A percentile compares a stretch with the other conserved stretches of the same genome.
These are phyloP conservation scores for Medicago arabica DNA, from an alignment of 306 rosid species.

Conservation along the genomic window DNA sequence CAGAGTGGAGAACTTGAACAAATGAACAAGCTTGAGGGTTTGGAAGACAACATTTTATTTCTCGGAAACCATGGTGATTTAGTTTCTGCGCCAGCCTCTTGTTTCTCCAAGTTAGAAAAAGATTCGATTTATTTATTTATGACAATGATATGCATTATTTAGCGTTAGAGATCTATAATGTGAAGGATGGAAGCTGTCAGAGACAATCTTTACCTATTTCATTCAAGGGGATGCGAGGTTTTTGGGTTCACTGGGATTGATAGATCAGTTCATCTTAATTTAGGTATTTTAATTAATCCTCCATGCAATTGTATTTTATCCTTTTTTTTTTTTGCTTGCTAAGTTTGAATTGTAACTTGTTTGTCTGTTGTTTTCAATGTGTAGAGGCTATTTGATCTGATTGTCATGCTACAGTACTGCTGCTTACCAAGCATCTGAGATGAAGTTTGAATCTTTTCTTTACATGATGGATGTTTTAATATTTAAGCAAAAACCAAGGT, in stretches of 20 bases:
- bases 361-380: background rate
- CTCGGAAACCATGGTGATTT: background rate
- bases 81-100: background rate
- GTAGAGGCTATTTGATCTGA: too few relatives aligned
- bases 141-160: too few relatives aligned
- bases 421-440: background rate
- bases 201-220: background rate
- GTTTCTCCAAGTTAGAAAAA: background rate
- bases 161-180: background rate
- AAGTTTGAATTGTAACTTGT: background rate
- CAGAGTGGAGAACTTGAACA: background rate
- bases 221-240: too few relatives aligned
- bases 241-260: background rate
- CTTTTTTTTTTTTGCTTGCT: too few relatives aligned
- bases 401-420: too few relatives aligned
- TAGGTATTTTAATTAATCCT: too few relatives aligned
- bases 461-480: too few relatives aligned
- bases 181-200: background rate
- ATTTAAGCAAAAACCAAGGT: too few relatives aligned
- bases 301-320: too few relatives aligned
- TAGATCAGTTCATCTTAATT: background rate
- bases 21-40: background rate
- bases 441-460: background rate
- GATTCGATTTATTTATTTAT: background rate
- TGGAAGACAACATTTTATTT: background rate